Base-by-base conservation (phyloP, 1,284 basidiomycete genomes). In the Trichosporon sp. region DNA sequence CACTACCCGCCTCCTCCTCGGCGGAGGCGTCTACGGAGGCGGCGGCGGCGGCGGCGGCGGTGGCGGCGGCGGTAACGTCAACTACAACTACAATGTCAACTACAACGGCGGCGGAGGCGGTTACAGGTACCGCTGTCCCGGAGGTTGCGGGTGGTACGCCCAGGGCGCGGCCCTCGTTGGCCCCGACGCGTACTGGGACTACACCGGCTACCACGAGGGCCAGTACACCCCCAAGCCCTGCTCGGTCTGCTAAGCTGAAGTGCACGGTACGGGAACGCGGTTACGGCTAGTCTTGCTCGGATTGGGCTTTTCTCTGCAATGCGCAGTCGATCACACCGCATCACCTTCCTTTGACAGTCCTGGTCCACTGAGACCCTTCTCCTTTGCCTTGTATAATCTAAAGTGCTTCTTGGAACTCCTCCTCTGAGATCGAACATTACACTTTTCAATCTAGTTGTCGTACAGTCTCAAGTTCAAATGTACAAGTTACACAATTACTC, bases 151-250 rank as follows among this genome's bases (percentile, higher is more conserved):
- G 31, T 54, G 49, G 49, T 54, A 54, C 49, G 49, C 49, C 19
- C 27, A 27, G 25, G 49, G 49, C 27, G 49, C 49, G 27, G 49
- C 49, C 49, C 49, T 54, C 49, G 49, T 54, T 27, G 49, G 49
- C 49, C 49, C 49, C 49, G 25, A 54, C 14, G 49, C 49, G 14
- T 54, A 54, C 25, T 54, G 49, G 49, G 49, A 54, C 49, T 54
- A 54, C 49, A 54, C 49, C 27, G 49, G 49, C 1, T 54, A 54
- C 49, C 49, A 54, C 49, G 49, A 54, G 27, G 49, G 49, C 49
- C 49, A 54, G 49, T 54, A 54, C 49, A 16, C 29, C 27, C 49
- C 49, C 49, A 54, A 54, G 49, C 29, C 13, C 27, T 54, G 49
- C 25, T 27, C 49, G 16, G 49, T 54, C 14, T 54, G 49, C 49